phyloP scores from a whole-genome alignment of 2,329 filamentous ascomycete species.

The Aspergillus neoniger region DNA sequence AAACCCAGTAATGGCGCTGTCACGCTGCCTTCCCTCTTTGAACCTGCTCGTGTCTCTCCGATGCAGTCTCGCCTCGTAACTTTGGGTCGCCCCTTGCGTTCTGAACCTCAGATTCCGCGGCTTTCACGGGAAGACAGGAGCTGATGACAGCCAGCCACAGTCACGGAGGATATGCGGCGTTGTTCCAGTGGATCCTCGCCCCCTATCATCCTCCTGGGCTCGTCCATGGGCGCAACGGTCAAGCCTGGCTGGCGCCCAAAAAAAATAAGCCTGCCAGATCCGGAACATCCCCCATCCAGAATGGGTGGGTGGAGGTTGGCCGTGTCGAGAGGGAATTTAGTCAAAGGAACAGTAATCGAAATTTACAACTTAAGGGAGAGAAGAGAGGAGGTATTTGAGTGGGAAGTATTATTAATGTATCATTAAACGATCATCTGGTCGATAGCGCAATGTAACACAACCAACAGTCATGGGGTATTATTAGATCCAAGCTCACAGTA shows the following conservation, averaged over 20 bases:
- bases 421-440: conserved; percentile 3
- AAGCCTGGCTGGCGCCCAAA: not conserved
- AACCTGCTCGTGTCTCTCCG: not conserved
- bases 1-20: not conserved
- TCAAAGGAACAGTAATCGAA: not conserved
- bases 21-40: not conserved
- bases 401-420: conserved; percentile 6
- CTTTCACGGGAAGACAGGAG: conserved; percentile 2
- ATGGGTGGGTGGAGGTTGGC: too few species aligned
- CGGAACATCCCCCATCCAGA: not conserved
- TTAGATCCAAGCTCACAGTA: conserved; percentile 22
- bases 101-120: conserved; percentile 15
- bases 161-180: conserved; percentile 13
- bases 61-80: conserved; percentile 2
- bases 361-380: not conserved
- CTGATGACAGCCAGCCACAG: conserved; percentile 22
- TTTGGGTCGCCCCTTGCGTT: conserved; percentile 15
- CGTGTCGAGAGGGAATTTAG: not conserved
- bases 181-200: not conserved
- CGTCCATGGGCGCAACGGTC: not conserved
- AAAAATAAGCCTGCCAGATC: not conserved
- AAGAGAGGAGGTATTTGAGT: not conserved
- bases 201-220: too few species aligned
- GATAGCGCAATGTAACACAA: conserved; percentile 4
- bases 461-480: conserved; percentile 26